Evolutionary conservation across 768 basidiomycete species (phyloP).

Genomic region (Myochromella boudieri): DNA sequence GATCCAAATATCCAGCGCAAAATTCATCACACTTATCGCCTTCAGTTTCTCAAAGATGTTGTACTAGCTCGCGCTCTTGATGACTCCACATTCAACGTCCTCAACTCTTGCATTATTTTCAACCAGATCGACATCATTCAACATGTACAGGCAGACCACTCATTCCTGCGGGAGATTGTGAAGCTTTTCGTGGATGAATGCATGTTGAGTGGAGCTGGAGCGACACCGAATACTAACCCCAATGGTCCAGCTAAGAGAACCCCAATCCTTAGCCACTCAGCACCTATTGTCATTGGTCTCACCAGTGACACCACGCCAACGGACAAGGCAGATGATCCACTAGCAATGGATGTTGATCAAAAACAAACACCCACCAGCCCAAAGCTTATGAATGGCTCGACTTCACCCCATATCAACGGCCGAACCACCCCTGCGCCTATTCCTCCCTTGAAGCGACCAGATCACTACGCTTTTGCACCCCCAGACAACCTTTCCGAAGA

Average conservation of each 20-base stretch:
- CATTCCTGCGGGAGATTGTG: constrained; percentile 79
- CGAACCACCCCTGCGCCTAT: constrained; percentile 11
- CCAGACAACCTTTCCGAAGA: constrained; percentile 54
- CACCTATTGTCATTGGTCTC: constrained; percentile 35
- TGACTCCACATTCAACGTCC: constrained; percentile 94
- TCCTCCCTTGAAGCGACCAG: constrained; percentile 20
- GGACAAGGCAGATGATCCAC: constrained; percentile 27
- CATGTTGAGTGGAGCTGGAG: constrained; percentile 44
- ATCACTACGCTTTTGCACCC: constrained; percentile 54
- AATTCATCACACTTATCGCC: constrained; percentile 95
- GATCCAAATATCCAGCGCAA: constrained; percentile 78
- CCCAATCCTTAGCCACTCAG: constrained; percentile 22
- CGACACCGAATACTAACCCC: constrained; percentile 17
- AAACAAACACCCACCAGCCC: constrained; percentile 24
- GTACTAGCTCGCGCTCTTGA: constrained; percentile 93
- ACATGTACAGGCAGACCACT: constrained; percentile 77
- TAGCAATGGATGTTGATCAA: constrained; percentile 40
- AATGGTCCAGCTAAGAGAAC: constrained; percentile 19
- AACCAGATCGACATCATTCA: constrained; percentile 98
- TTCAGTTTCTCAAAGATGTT: constrained; percentile 97
- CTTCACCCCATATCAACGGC: constrained; percentile 23
- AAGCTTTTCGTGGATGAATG: constrained; percentile 73
- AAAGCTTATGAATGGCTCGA: constrained; percentile 29
- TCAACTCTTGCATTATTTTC: constrained; percentile 97
- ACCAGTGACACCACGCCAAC: constrained; percentile 35